Evolutionary conservation across 1,284 basidiomycete species (phyloP), one percentile per base, ranked within the genome.

Genomic region (Ceratobasidium sp.): DNA sequence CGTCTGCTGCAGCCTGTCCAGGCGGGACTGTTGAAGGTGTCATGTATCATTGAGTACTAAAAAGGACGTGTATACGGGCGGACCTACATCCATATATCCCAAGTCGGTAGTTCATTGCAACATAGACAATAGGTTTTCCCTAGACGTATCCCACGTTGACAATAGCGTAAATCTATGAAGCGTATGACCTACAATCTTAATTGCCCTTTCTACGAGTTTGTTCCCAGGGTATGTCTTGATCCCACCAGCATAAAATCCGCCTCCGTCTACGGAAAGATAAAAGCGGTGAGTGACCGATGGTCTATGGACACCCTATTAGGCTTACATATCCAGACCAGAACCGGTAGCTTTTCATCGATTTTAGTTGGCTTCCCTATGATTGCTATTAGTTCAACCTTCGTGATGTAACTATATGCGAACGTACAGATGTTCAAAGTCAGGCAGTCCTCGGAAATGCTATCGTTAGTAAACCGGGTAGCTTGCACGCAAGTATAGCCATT

Each of bases 41-140:
- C 26, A 15, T 46, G 18, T 18, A 10, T 23, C 33, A 42, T 10
- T 77, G 4, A 33, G 20, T 42, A 33, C 33, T 33, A 23, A 20
- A n/a, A 20, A 15, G 1, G 23, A 6, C 0, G 9, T 3, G 39
- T 23, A 23, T 12, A 33, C 15, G 18, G 42, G 56, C 4, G 15
- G 5, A 58, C 81, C 79, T 76, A 75, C 85, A 89, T n/a, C 89
- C 88, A 69, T 86, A 84, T 15, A 86, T 82, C 26, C 86, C 86
- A 5, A 88, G 81, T 26, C 89, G 86, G 81, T 88, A 88, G 67
- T 86, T 85, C 76, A 87, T 46, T 7, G 84, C 82, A 55, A 88
- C 86, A 60, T 86, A 83, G 75, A 88, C 83, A 78, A 86, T 82
- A 5, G 85, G 85, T 66, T 82, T 80, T 3, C 81, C 78, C 83